phyloP scores from a whole-genome alignment of 2,329 filamentous ascomycete genomes.

The Endothia cerciana region DNA sequence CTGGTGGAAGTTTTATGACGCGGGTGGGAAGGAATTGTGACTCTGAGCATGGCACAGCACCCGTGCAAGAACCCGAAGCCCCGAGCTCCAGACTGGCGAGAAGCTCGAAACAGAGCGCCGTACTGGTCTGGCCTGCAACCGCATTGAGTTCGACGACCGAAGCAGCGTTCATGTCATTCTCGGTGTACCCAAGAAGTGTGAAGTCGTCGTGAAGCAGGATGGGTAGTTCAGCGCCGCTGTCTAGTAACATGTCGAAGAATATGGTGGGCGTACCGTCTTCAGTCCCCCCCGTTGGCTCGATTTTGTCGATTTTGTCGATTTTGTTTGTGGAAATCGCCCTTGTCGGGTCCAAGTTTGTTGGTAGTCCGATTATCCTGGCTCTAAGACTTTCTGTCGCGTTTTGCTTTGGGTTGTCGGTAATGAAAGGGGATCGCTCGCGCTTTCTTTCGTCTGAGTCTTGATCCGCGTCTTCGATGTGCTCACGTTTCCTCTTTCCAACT shows the following conservation, averaged over 20 bases:
- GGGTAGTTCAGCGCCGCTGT: conserved; percentile 49
- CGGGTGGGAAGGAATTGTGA: conserved; percentile 3
- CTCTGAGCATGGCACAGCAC: conserved; percentile 23
- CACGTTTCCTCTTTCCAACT: conserved; percentile 1
- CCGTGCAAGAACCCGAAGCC: conserved; percentile 32
- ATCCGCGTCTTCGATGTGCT: not conserved
- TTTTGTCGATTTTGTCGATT: not conserved
- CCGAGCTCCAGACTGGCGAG: conserved; percentile 37
- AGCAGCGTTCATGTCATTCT: conserved; percentile 39
- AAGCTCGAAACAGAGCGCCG: conserved; percentile 41
- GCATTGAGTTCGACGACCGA: conserved; percentile 31
- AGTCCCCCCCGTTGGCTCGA: no score
- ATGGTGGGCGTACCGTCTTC: conserved; percentile 35
- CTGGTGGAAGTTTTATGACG: conserved; percentile 31
- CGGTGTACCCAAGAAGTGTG: conserved; percentile 39
- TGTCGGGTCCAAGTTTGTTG: not conserved
- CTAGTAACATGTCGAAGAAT: conserved; percentile 43
- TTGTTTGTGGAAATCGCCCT: not conserved
- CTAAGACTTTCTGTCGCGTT: not conserved
- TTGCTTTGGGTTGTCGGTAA: not conserved
- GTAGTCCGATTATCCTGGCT: not conserved
- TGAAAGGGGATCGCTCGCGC: not conserved
- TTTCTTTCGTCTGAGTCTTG: not conserved
- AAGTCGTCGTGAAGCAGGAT: conserved; percentile 43
- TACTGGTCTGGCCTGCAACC: conserved; percentile 31